A percentile compares a stretch with the other conserved stretches of the same genome.
phyloP scores from a whole-genome alignment of 768 basidiomycete species.

The Glaciozyma martinii region DNA sequence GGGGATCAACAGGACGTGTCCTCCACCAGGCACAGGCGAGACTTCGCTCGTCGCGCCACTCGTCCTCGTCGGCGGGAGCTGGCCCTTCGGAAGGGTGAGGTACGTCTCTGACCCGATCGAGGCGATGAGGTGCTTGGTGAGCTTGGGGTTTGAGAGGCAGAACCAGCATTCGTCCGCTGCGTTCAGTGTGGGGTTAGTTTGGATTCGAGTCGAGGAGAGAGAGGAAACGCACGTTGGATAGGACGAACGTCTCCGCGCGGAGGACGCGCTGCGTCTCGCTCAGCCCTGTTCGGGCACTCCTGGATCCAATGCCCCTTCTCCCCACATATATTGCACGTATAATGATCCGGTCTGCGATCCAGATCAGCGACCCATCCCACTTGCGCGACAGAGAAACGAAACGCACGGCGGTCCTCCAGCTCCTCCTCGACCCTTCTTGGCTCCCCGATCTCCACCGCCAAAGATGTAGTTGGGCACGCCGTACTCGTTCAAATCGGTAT shows the following conservation, averaged over 20 bases:
- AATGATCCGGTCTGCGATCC: slow-evolving; percentile 38
- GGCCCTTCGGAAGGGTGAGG: slow-evolving; percentile 90
- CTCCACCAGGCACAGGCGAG: slow-evolving; percentile 74
- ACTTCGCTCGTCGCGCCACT: background rate
- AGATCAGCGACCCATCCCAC: background rate
- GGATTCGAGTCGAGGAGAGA: background rate
- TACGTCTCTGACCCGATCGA: slow-evolving; percentile 90
- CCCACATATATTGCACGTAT: slow-evolving; percentile 84
- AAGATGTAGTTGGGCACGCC: slow-evolving; percentile 37
- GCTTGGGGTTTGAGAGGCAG: slow-evolving; percentile 85
- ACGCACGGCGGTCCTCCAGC: slow-evolving; percentile 41
- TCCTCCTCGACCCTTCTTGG: slow-evolving; percentile 35
- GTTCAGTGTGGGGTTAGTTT: background rate
- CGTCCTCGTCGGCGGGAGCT: slow-evolving; percentile 67
- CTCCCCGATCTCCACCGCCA: slow-evolving; percentile 29
- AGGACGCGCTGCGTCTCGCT: slow-evolving; percentile 46
- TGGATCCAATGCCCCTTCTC: slow-evolving; percentile 61
- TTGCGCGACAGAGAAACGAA: background rate
- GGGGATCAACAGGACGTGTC: slow-evolving; percentile 87
- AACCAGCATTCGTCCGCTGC: slow-evolving; percentile 95
- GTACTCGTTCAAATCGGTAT: slow-evolving; percentile 34
- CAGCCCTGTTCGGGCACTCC: slow-evolving; percentile 55
- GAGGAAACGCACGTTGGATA: slow-evolving; percentile 57
- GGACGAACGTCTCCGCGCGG: slow-evolving; percentile 50
- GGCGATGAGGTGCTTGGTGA: slow-evolving; percentile 93